Evolutionary conservation across 2,329 filamentous ascomycete species (phyloP), one percentile per base, ranked within the genome.

Genomic region (Helicocarpus griseus): DNA sequence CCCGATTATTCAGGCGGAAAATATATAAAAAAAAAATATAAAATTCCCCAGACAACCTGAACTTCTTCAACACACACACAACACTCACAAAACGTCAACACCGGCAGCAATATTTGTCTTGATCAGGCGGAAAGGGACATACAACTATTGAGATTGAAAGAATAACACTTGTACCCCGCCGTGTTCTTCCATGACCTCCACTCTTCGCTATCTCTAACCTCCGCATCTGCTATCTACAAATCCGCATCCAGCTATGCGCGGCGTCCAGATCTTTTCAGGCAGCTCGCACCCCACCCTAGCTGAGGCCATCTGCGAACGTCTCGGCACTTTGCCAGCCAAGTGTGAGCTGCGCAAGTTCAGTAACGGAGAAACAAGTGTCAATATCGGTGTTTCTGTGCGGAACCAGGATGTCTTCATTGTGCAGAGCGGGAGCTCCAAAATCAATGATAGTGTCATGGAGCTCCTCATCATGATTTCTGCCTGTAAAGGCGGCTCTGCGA

Each of bases 391-490:
- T 48, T 85, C 82, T 24, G 89, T 98, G 58, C 87, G 93, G 61
- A 94, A 98, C 68, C 94, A 97, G 71, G 91, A 98, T 79, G 91
- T 98, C 63, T 98, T 97, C 70, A 91, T 98, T 67, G 86, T 98
- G 55, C 93, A 98, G 76, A 97, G 91, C 56, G 93, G 93, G 58
- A 96, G 93, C 73, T 79, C 83, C 66, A 89, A 86, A 73, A 95
- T 96, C 78, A 98, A 98, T 70, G 93, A 98, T 73, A 94, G 89
- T 64, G 89, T 98, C 66, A 96, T 98, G 89, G 93, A 98, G 77
- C 80, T 98, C 66, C 80, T 98, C 66, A 97, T 98, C 71, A 95
- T 98, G 88, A 96, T 97, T 63, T 93, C 88, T 58, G 93, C 93
- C 60, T 98, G 93, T 79, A 97, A 96, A 72, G 90, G 93, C 65